Percentiles rank a stretch among this genome's conserved stretches.
phyloP scores from a whole-genome alignment of 768 basidiomycete genomes.

The Hericium erinaceus region DNA sequence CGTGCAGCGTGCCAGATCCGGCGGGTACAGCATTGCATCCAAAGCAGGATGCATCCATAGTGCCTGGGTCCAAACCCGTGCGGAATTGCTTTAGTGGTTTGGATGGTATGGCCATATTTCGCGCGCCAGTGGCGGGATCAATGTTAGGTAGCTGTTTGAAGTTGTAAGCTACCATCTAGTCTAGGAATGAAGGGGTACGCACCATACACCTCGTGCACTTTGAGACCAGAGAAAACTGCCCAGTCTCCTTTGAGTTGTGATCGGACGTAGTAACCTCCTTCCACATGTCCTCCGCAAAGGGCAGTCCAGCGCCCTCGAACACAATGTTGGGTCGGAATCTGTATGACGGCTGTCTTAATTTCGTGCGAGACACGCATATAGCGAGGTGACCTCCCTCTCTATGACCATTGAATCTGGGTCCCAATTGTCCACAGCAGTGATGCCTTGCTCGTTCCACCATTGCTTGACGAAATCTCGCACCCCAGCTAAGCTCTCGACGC shows the following conservation, averaged over 20 bases:
- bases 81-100: slow-evolving; percentile 72
- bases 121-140: slow-evolving; percentile 49
- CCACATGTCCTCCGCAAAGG: slow-evolving; percentile 68
- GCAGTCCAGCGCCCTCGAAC: slow-evolving; percentile 48
- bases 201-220: slow-evolving; percentile 70
- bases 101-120: slow-evolving; percentile 66
- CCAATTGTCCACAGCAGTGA: slow-evolving; percentile 32
- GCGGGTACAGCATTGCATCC: slow-evolving; percentile 55
- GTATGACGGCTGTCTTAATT: neutral
- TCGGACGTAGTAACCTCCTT: slow-evolving; percentile 50
- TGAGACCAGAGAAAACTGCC: slow-evolving; percentile 47
- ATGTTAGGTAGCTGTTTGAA: slow-evolving; percentile 62
- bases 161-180: slow-evolving; percentile 3
- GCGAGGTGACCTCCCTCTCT: slow-evolving; percentile 37
- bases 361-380: too few species aligned
- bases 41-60: slow-evolving; percentile 48
- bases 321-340: slow-evolving; percentile 78
- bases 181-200: slow-evolving; percentile 18
- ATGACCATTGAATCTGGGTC: slow-evolving; percentile 37
- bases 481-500: slow-evolving; percentile 52
- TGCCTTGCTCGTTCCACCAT: slow-evolving; percentile 8
- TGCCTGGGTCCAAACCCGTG: slow-evolving; percentile 41
- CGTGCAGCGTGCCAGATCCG: slow-evolving; percentile 40
- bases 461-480: slow-evolving; percentile 42
- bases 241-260: slow-evolving; percentile 17